Conservation (phyloP, 169 alveolate species). For the Fabrea salina region DNA sequence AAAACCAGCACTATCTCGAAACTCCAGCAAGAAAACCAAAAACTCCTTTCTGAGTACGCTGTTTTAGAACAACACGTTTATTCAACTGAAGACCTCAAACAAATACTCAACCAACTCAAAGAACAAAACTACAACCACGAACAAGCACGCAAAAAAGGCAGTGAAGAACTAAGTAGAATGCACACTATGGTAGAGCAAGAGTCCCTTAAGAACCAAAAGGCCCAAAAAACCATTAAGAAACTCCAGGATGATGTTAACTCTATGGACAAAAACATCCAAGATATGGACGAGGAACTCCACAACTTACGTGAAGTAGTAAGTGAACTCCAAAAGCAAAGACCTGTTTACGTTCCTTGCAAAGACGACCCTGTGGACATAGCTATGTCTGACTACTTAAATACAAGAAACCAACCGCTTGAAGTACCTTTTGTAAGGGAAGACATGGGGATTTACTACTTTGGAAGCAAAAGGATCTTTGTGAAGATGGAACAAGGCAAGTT, state of each 20-base stretch:
- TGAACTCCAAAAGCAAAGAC: constrained; percentile 38
- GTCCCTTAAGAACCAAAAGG: not conserved
- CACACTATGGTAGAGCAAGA: not conserved
- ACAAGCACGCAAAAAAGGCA: not conserved
- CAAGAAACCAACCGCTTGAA: not conserved
- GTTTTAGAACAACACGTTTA: constrained; percentile 14
- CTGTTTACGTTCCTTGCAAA: constrained; percentile 39
- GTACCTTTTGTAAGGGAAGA: constrained; percentile 25
- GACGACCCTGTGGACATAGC: constrained; percentile 51
- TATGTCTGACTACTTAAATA: constrained; percentile 20
- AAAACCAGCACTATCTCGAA: not conserved
- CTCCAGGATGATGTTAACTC: no score
- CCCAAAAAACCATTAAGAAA: not conserved
- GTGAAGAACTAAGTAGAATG: not conserved
- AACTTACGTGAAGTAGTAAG: constrained; percentile 30
- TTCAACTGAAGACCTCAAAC: not conserved
- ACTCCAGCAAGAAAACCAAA: not conserved
- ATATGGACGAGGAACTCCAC: constrained; percentile 50
- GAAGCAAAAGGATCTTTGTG: constrained; percentile 56
- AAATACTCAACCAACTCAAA: not conserved
- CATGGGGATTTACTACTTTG: constrained; percentile 43
- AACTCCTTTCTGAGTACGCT: not conserved
- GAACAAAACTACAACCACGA: not conserved
- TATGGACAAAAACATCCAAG: constrained; percentile 3
- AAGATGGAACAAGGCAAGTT: constrained; percentile 59